Conservation (phyloP, 140 eudicot genomes). For the Stevia rebaudiana region DNA sequence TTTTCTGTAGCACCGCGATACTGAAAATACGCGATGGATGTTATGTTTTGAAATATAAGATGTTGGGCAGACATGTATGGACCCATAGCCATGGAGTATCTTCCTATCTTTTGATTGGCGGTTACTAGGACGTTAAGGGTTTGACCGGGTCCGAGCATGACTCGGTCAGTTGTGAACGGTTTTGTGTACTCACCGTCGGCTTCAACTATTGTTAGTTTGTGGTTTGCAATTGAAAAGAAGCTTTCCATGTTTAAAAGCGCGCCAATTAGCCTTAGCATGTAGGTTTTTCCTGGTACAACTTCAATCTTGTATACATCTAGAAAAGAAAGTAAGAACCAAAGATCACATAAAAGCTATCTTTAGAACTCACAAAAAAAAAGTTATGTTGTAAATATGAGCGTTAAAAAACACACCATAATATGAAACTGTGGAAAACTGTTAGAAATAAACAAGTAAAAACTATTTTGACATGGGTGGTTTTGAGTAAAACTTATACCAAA, state of each 20-base stretch:
- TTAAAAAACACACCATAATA: no score
- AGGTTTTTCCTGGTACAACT: conserved; percentile 62
- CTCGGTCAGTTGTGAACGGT: conserved; percentile 49
- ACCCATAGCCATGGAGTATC: conserved; percentile 65
- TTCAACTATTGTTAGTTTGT: conserved; percentile 65
- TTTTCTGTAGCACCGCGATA: conserved; percentile 51
- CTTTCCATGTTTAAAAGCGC: conserved; percentile 62
- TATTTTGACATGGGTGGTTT: no score
- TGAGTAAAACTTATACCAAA: no score
- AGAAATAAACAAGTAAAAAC: no score
- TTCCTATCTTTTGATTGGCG: conserved; percentile 56
- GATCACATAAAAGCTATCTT: no score
- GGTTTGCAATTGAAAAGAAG: conserved; percentile 72
- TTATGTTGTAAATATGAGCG: no score
- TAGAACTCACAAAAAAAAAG: no score
- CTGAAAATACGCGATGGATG: conserved; percentile 53
- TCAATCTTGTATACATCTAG: conserved; percentile 62
- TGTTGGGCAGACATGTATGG: conserved; percentile 62
- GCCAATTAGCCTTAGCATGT: conserved; percentile 60
- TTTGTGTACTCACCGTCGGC: conserved; percentile 71
- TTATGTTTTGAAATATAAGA: conserved; percentile 45
- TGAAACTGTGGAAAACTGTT: no score
- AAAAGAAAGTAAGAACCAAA: neutral
- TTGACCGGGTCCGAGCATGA: conserved; percentile 81
- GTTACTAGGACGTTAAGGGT: conserved; percentile 63